These are phyloP conservation scores for Phytophthora pini DNA, from an alignment of 352 stramenopile species.

Conservation along the genomic window DNA sequence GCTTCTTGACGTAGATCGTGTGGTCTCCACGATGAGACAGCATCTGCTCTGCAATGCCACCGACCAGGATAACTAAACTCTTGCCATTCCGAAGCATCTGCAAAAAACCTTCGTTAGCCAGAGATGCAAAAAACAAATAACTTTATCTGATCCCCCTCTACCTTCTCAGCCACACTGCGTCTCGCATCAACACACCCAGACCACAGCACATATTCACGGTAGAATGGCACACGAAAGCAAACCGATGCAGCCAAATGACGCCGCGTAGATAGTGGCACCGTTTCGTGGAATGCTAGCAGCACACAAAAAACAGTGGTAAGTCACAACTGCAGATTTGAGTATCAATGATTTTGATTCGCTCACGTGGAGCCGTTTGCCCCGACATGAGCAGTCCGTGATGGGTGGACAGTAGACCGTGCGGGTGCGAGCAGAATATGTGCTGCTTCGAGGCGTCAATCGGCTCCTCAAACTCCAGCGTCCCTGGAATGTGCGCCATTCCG, in stretches of 20 bases:
- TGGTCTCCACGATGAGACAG: conserved; percentile 74
- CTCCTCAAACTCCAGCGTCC: conserved; percentile 77
- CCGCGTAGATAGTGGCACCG: conserved; percentile 62
- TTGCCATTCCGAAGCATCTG: conserved; percentile 70
- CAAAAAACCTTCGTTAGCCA: conserved; percentile 6
- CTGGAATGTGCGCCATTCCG: conserved; percentile 45
- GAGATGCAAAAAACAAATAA: neutral
- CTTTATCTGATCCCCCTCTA: conserved; percentile 2
- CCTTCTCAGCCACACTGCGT: conserved; percentile 66
- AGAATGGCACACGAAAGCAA: conserved; percentile 79
- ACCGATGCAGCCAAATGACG: conserved; percentile 78
- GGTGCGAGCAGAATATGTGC: conserved; percentile 84
- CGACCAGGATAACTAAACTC: conserved; percentile 83
- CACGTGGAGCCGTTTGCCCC: conserved; percentile 65
- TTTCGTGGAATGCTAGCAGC: conserved; percentile 69
- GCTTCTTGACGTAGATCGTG: conserved; percentile 79
- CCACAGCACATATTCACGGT: conserved; percentile 81
- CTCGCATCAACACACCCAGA: conserved; percentile 79
- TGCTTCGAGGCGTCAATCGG: conserved; percentile 63
- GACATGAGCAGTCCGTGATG: conserved; percentile 74
- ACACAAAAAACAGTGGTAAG: conserved; percentile 2
- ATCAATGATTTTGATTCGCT: conserved; percentile 11
- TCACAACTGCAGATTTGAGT: neutral
- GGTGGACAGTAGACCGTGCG: conserved; percentile 74
- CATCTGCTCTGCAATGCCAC: conserved; percentile 87